These are phyloP conservation scores for Soucietia sequanensis DNA, from an alignment of 805 yeast species.

Conservation along the genomic window DNA sequence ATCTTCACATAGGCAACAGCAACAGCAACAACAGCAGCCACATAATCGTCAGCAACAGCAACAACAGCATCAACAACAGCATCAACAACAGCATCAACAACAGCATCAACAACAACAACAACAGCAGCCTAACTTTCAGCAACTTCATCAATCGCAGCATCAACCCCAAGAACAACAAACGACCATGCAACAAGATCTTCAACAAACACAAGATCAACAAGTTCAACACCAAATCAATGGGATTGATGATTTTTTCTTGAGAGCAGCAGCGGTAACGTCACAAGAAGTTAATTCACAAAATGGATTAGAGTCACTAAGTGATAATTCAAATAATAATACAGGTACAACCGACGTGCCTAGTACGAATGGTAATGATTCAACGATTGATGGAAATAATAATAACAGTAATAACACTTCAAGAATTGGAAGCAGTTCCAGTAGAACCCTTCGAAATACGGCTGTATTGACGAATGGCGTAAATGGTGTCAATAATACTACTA, in stretches of 20 bases:
- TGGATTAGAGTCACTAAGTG: too few species aligned
- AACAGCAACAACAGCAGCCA: constrained; percentile 6
- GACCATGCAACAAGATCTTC: constrained; percentile 4
- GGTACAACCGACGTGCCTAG: constrained; percentile 2
- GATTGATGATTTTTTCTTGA: constrained; percentile 25
- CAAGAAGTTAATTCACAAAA: constrained; percentile 2
- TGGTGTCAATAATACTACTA: neutral
- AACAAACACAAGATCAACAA: constrained; percentile 9
- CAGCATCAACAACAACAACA: constrained; percentile 7
- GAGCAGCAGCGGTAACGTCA: constrained; percentile 9
- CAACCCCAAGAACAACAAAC: constrained; percentile 9
- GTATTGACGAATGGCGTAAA: constrained; percentile 6
- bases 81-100: constrained; percentile 6
- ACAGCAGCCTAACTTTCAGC: too few species aligned
- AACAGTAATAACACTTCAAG: too few species aligned
- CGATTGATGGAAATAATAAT: too few species aligned
- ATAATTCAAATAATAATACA: too few species aligned
- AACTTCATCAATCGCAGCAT: too few species aligned
- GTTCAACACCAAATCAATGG: constrained; percentile 10
- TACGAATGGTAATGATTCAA: constrained; percentile 4
- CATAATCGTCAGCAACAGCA: constrained; percentile 3
- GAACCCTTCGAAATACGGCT: constrained; percentile 4
- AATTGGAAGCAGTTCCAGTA: constrained; percentile 3
- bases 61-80: constrained; percentile 6
- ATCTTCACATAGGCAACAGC: too few species aligned